A percentile compares a stretch with the other conserved stretches of the same genome.
Evolutionary conservation across 2,329 filamentous ascomycete species (phyloP).

Genomic region (Xylaria sp.): DNA sequence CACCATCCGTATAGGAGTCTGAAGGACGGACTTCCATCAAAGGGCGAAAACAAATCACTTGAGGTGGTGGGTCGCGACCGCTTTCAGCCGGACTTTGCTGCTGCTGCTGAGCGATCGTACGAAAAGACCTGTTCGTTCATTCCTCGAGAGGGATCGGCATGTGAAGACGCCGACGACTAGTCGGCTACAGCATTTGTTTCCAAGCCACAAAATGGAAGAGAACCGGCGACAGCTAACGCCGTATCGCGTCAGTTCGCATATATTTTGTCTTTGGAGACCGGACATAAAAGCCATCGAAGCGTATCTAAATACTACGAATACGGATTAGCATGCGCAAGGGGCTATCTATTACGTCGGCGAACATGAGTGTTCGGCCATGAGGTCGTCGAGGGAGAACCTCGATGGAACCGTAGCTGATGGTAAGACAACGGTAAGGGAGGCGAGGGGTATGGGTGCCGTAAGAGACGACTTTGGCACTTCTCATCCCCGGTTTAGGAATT

Average conservation of each 20-base stretch:
- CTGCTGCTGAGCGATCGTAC: conserved; percentile 16
- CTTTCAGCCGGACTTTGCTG: background rate
- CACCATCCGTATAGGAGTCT: background rate
- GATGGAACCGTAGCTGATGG: background rate
- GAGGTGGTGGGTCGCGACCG: background rate
- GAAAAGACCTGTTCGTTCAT: conserved; percentile 1
- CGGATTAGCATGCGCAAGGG: background rate
- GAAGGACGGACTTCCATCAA: background rate
- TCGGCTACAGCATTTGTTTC: background rate
- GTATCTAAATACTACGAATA: background rate
- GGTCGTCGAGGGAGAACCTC: background rate
- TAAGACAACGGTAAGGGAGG: too few species aligned
- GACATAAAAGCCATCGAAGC: background rate
- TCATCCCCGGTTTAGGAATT: conserved; percentile 1
- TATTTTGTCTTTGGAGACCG: background rate
- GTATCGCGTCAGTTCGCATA: background rate
- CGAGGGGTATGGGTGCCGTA: background rate
- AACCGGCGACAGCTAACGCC: background rate
- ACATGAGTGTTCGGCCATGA: background rate
- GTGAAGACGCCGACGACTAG: background rate
- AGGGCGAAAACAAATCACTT: background rate
- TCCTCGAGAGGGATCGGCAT: background rate
- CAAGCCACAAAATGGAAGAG: background rate
- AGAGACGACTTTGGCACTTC: background rate
- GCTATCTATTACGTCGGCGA: background rate